These are phyloP conservation scores for Fraxinus latifolia DNA, from an alignment of 305 asterid species.

Conservation along the genomic window DNA sequence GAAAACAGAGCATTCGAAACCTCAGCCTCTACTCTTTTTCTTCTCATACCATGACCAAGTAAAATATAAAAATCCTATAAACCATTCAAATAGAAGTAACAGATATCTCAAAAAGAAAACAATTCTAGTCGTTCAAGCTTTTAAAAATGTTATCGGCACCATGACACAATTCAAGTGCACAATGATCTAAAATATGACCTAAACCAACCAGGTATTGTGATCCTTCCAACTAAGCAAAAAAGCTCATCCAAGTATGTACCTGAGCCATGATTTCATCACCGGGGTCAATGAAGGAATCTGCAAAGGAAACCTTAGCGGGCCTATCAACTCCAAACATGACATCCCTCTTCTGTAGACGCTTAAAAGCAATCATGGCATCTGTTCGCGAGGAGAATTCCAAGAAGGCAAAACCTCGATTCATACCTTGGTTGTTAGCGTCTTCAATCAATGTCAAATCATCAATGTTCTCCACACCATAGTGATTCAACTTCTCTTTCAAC, in stretches of 20 bases:
- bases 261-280: conserved; percentile 99
- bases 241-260: conserved; percentile 52
- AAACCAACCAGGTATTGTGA: conserved; percentile 1
- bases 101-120: neutral
- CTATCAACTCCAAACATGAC: conserved; percentile 83
- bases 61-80: neutral
- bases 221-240: conserved; percentile 21
- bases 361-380: conserved; percentile 97
- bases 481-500: conserved; percentile 50
- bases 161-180: neutral
- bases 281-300: conserved; percentile 96
- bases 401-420: conserved; percentile 55
- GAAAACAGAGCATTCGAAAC: neutral
- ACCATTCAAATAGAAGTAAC: neutral
- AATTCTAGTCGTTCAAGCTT: neutral
- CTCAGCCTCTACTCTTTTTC: neutral
- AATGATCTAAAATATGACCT: conserved; percentile 2
- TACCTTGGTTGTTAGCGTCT: conserved; percentile 45
- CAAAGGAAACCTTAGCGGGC: conserved; percentile 97
- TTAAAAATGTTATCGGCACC: neutral
- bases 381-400: conserved; percentile 88
- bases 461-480: conserved; percentile 43
- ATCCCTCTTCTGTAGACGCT: conserved; percentile 87
- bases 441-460: conserved; percentile 54
- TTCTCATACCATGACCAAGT: neutral